Percentiles rank a stretch among this genome's conserved stretches.
Conservation (phyloP, 495 filamentous ascomycete genomes). For the Aspergillus hancockii region DNA sequence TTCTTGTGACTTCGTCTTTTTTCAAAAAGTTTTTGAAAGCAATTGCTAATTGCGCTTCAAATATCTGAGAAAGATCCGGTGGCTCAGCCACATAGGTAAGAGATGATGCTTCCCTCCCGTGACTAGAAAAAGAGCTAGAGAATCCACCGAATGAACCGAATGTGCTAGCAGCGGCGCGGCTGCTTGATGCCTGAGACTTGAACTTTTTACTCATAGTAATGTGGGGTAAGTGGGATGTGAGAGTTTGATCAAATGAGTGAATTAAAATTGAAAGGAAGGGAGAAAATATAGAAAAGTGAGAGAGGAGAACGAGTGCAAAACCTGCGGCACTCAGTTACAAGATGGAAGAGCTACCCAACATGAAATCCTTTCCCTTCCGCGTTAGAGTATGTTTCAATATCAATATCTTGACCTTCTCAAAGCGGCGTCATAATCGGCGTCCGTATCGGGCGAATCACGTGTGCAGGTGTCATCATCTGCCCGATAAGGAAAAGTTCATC, state of each 20-base stretch:
- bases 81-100: slow-evolving; percentile 86
- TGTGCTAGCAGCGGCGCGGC: slow-evolving; percentile 56
- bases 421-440: slow-evolving; percentile 24
- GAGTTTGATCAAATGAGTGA: slow-evolving; percentile 20
- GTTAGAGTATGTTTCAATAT: slow-evolving; percentile 2
- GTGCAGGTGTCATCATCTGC: slow-evolving; percentile 40
- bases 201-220: slow-evolving; percentile 65
- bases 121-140: slow-evolving; percentile 46
- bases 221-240: slow-evolving; percentile 43
- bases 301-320: not conserved
- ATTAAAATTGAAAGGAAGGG: slow-evolving; percentile 3
- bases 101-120: slow-evolving; percentile 52
- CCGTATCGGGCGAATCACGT: slow-evolving; percentile 44
- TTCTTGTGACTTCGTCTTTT: slow-evolving; percentile 88
- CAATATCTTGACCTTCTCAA: not conserved
- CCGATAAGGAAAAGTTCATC: slow-evolving; percentile 37
- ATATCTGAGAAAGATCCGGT: slow-evolving; percentile 76
- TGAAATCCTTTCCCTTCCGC: slow-evolving; percentile 1
- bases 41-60: slow-evolving; percentile 77
- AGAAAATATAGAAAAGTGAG: not conserved
- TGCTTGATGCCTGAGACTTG: slow-evolving; percentile 74
- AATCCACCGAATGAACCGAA: slow-evolving; percentile 50
- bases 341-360: not conserved
- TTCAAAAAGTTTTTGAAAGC: slow-evolving; percentile 90
- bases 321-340: not conserved